Base-by-base conservation (phyloP, 306 rosid species). In the Fragaria iinumae region DNA sequence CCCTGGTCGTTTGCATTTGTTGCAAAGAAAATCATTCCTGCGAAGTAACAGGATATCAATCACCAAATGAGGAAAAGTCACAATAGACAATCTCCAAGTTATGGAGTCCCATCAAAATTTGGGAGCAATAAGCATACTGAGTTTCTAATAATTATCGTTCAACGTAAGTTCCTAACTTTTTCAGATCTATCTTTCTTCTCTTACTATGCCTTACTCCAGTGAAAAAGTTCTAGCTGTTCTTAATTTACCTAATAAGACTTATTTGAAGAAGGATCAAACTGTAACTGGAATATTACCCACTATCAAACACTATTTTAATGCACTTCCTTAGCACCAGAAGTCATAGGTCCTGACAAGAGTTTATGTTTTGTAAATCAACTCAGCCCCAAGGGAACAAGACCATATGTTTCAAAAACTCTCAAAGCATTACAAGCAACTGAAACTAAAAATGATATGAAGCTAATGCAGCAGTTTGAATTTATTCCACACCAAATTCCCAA, bases 1-100 rank as follows among this genome's bases (percentile, higher is more conserved):
- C 64, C 84, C 81, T 41, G 78, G 81, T 27, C 64, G 53, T 71
- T 81, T 76, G 25, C 84, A 81, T 11, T 72, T 76, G 44, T 65
- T 71, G 71, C 84, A 76, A 18, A 81, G 77, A 29, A 41, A 70
- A 43, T 76, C 84, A 52, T 72, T 73, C 71, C 81, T 53, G 74
- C 49, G 13, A n/a, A 64, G 50, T 43, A 64, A 44, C 41, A 32
- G 10, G 10, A 55, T 2, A 44, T 2, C 8, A 49, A 4, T 16
- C 55, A 16, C 55, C 0, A 55, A n/a, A 32, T 17, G n/a, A 53
- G 34, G 3, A 47, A 55, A 49, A 23, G 44, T 5, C 20, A 32
- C 38, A 38, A 60, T 3, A 25, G 21, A 80, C 62, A 6, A 16
- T 71, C 18, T 21, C 29, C 3, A 45, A 50, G n/a, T 38, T 11